Evolutionary conservation across 164 flowering plant genomes (phyloP), one percentile per base, ranked within the genome.

Genomic region (Cinnamomum micranthum): DNA sequence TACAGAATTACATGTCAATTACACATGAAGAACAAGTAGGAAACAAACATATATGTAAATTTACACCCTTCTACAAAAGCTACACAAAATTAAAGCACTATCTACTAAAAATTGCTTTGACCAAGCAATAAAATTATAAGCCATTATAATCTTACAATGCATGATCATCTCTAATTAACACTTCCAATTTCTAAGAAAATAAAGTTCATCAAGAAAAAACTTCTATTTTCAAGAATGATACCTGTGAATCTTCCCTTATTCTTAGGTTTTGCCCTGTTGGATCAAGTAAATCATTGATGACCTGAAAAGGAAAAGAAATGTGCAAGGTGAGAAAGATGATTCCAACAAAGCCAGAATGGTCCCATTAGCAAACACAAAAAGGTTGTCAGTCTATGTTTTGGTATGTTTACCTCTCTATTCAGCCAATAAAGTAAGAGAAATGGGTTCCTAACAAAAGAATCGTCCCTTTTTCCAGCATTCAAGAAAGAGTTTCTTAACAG

Each of bases 221-320:
- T 7, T 52, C 60, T 69, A 7, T 71, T 75, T 12, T 69, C 17
- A 73, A 81, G 20, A 55, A 55, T 33, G 6, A 59, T 77, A 92
- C 97, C 93, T 92, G 97, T 71, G 87, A 72, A 85, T 92, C 95
- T 80, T 92, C 97, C 64, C 97, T 78, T 77, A 92, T 83, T 76
- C 91, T 78, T 65, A 92, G 84, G 71, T 90, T 92, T 83, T 92
- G 94, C 22, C 93, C 97, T 47, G 85, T 84, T 77, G 97, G 88
- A 88, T 92, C 88, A 68, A 92, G 88, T 80, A 92, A 86, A 77
- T 92, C 97, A 83, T 92, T 92, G 71, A 92, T 89, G 75, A 92
- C 97, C 97, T 92, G 84, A 28, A 74, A 76, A 73, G 28, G 63
- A 58, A 66, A 71, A 12, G 6, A 71, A 72, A 65, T 24, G 6